Evolutionary conservation across 768 basidiomycete genomes (phyloP), one percentile per base, ranked within the genome.

Genomic region (Amylocystis lapponica): DNA sequence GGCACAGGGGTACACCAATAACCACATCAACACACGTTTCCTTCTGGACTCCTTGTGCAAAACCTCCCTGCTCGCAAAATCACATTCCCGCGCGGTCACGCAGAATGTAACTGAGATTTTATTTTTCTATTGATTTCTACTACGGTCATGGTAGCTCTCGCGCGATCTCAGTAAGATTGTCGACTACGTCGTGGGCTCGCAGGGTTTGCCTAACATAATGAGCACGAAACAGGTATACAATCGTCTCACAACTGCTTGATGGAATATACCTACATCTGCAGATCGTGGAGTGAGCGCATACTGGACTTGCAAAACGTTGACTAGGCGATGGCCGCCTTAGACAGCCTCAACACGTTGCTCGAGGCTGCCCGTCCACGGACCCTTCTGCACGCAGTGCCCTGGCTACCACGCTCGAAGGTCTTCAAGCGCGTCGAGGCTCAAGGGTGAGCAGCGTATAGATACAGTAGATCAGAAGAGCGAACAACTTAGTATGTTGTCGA

Each of bases 21-120:
- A 85, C 23, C 73, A 89, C n/a, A 94, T 97, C 54, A 96, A 96
- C 62, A 83, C 95, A 47, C 69, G 95, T 0, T 91, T 95, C 61
- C 83, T 94, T 58, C 76, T 97, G 32, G 92, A 95, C 62, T 81
- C 86, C 0, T 72, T 96, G 11, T 92, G 86, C 61, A 88, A 90
- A 56, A 75, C 80, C 0, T 88, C 79, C 25, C 69, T 87, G 3
- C 69, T 84, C 26, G 78, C 80, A 36, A 83, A 79, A 52, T 76
- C 82, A 0, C 75, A 76, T 39, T 67, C 75, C 3, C 69, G 60
- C 21, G 62, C 68, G 3, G 55, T 66, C 36, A 67, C 67, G 17
- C 65, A 64, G 6, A 51, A 57, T 22, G 67, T 67, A 26, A 59
- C 61, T 36, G 57, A 59, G 0, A 60, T 54, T 9, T 61, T 63